A percentile compares a stretch with the other conserved stretches of the same genome.
phyloP scores from a whole-genome alignment of 805 yeast species.

The Nakazawaea ernobii region DNA sequence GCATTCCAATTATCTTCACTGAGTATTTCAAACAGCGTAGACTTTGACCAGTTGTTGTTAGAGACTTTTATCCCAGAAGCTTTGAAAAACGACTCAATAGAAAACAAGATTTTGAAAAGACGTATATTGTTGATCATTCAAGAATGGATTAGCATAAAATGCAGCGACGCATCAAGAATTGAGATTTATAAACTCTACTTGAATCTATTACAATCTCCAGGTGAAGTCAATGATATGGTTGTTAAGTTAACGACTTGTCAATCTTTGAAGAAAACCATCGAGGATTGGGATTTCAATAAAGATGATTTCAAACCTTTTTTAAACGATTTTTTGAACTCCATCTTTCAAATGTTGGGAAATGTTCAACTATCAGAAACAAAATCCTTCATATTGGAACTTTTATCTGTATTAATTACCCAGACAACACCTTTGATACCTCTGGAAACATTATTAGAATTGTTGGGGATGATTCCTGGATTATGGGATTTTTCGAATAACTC shows the following conservation, averaged over 20 bases:
- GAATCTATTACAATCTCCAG: constrained; percentile 34
- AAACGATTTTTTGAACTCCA: constrained; percentile 40
- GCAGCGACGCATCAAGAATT: constrained; percentile 52
- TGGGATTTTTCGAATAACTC: constrained; percentile 60
- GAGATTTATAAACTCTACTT: constrained; percentile 54
- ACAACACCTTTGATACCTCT: constrained; percentile 58
- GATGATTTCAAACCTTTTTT: constrained; percentile 62
- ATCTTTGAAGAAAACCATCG: constrained; percentile 61
- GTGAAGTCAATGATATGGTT: constrained; percentile 63
- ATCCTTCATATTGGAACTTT: constrained; percentile 61
- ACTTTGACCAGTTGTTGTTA: constrained; percentile 59
- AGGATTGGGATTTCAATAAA: constrained; percentile 83
- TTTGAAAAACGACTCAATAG: constrained; percentile 35
- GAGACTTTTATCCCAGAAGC: constrained; percentile 68
- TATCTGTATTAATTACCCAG: constrained; percentile 56
- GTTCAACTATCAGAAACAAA: constrained; percentile 69
- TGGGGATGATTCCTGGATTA: constrained; percentile 56
- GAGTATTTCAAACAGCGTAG: constrained; percentile 58
- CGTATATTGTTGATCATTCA: constrained; percentile 70
- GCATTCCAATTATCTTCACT: constrained; percentile 76
- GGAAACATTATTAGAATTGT: constrained; percentile 43
- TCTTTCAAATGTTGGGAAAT: constrained; percentile 43
- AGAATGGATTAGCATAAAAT: constrained; percentile 74
- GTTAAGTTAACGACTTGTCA: constrained; percentile 72
- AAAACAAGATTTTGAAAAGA: constrained; percentile 62